These are phyloP conservation scores for Clarireedia paspali DNA, from an alignment of 2,329 filamentous ascomycete genomes.

Conservation along the genomic window DNA sequence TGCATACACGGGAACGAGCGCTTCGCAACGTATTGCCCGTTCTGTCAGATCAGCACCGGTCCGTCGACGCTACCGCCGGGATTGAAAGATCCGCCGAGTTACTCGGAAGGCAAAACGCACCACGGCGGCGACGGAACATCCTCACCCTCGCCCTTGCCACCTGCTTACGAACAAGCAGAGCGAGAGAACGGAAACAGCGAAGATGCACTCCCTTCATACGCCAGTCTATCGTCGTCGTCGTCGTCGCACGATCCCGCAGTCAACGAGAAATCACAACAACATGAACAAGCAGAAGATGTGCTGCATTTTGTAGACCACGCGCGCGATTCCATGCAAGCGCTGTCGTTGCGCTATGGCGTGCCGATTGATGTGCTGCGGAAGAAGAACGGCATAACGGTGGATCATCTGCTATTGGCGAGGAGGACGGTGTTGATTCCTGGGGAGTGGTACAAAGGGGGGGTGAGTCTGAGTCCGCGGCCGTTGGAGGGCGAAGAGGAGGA, in stretches of 20 bases:
- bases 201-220: background rate
- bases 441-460: conserved; percentile 57
- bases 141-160: background rate
- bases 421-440: conserved; percentile 65
- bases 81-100: conserved; percentile 60
- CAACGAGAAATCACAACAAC: background rate
- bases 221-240: background rate
- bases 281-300: conserved; percentile 47
- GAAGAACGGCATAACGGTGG: conserved; percentile 62
- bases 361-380: conserved; percentile 54
- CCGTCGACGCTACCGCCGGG: conserved; percentile 52
- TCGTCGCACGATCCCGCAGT: too few species aligned
- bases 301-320: conserved; percentile 67
- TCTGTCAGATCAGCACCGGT: conserved; percentile 66
- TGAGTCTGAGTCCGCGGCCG: conserved; percentile 62
- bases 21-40: conserved; percentile 41
- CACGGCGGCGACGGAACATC: too few species aligned
- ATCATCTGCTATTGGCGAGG: conserved; percentile 63
- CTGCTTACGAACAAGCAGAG: background rate
- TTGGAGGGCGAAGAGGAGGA: conserved; percentile 71
- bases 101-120: conserved; percentile 32
- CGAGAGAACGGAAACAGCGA: background rate
- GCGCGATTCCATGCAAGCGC: conserved; percentile 58
- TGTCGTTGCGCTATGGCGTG: conserved; percentile 66
- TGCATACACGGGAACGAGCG: background rate